Percentiles rank a stretch among this genome's conserved stretches.
phyloP scores from a whole-genome alignment of 768 basidiomycete species.

The Rickenella mellea region DNA sequence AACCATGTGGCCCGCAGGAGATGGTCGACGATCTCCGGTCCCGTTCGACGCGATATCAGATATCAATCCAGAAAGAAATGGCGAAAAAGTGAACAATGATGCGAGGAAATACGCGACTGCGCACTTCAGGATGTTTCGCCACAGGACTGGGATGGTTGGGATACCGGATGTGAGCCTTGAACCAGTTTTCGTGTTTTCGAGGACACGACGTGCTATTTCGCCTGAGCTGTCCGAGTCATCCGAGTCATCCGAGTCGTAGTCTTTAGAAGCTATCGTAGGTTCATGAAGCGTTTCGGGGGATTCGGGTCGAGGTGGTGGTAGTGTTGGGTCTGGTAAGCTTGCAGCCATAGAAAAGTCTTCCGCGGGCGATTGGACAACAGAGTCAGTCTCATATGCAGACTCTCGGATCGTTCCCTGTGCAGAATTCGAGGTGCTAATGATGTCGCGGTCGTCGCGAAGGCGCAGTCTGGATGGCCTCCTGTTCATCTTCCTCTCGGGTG shows the following conservation, averaged over 20 bases:
- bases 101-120: slow-evolving; percentile 82
- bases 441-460: neutral
- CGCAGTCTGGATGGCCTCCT: neutral
- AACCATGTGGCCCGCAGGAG: slow-evolving; percentile 82
- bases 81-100: slow-evolving; percentile 87
- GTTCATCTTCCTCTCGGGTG: neutral
- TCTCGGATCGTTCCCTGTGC: neutral
- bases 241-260: slow-evolving; percentile 10
- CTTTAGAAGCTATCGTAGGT: slow-evolving; percentile 5
- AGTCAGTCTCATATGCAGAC: neutral
- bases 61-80: slow-evolving; percentile 60
- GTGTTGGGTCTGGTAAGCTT: too few species aligned
- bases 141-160: slow-evolving; percentile 37
- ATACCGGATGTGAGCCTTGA: slow-evolving; percentile 7
- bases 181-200: neutral
- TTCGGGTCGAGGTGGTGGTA: too few species aligned
- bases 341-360: slow-evolving; percentile 2
- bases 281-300: neutral
- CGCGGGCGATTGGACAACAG: neutral
- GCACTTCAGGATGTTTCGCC: slow-evolving; percentile 83
- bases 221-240: slow-evolving; percentile 5
- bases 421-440: neutral
- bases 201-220: neutral
- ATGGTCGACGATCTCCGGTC: slow-evolving; percentile 39
- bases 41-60: slow-evolving; percentile 48